Evolutionary conservation across 2,329 filamentous ascomycete species (phyloP).

Genomic region (Calonectria leucothoes): DNA sequence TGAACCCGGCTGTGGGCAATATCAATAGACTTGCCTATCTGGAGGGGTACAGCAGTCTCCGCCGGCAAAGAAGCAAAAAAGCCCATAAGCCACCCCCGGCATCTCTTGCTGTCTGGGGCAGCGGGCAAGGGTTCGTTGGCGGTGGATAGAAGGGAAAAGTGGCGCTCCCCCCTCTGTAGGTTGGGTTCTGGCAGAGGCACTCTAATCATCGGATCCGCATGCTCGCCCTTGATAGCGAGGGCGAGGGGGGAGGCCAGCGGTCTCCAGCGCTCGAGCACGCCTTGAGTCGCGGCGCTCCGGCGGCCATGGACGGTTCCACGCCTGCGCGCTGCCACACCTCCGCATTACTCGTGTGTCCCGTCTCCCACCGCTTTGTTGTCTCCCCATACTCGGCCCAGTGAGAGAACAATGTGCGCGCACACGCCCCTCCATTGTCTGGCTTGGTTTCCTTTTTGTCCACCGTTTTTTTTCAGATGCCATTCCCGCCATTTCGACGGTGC

Average conservation of each 20-base stretch:
- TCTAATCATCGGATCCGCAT: constrained; percentile 7
- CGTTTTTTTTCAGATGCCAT: constrained; percentile 4
- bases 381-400: constrained; percentile 4
- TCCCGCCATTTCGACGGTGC: constrained; percentile 3
- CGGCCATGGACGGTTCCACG: constrained; percentile 7
- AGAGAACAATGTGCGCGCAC: constrained; percentile 5
- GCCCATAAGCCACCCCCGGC: constrained; percentile 12
- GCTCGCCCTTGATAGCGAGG: background rate
- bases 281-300: constrained; percentile 9
- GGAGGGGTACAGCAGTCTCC: background rate
- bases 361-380: constrained; percentile 21
- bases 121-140: background rate
- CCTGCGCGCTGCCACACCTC: constrained; percentile 3
- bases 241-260: background rate
- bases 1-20: background rate
- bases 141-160: constrained; percentile 6
- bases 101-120: background rate
- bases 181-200: background rate
- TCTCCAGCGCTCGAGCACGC: constrained; percentile 1
- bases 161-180: background rate
- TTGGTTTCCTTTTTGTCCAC: constrained; percentile 7
- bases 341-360: constrained; percentile 20
- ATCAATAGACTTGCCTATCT: constrained; percentile 13
- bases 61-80: constrained; percentile 6
- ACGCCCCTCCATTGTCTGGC: constrained; percentile 1